phyloP scores from a whole-genome alignment of 768 basidiomycete genomes.

The Boletus eberwhitei region DNA sequence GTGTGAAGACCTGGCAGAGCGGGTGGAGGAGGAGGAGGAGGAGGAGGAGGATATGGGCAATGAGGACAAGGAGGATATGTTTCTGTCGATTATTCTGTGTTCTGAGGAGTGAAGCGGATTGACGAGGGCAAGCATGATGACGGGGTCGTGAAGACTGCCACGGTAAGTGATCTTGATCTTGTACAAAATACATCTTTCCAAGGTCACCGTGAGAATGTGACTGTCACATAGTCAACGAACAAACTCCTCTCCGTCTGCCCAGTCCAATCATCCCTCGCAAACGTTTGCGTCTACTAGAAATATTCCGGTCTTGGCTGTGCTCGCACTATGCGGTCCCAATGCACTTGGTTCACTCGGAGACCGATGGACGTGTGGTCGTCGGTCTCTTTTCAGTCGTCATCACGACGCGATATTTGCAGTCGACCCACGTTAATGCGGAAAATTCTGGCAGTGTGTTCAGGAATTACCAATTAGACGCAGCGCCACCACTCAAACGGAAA shows the following conservation, averaged over 20 bases:
- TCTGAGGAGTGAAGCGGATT: constrained; percentile 36
- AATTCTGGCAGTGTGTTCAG: too few species aligned
- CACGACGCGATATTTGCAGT: too few species aligned
- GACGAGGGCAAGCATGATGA: constrained; percentile 50
- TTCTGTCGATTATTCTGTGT: constrained; percentile 30
- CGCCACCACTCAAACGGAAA: too few species aligned
- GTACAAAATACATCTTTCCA: constrained; percentile 9
- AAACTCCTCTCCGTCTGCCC: too few species aligned
- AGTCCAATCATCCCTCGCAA: not conserved
- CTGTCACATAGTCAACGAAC: constrained; percentile 10
- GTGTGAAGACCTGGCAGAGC: constrained; percentile 20
- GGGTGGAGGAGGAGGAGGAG: constrained; percentile 24
- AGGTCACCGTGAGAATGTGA: constrained; percentile 23
- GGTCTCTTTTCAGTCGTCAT: too few species aligned
- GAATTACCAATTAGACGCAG: constrained; percentile 8
- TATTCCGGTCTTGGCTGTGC: too few species aligned
- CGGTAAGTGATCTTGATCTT: constrained; percentile 5
- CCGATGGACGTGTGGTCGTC: too few species aligned
- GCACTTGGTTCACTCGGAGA: too few species aligned
- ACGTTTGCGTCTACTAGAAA: not conserved
- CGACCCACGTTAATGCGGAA: too few species aligned
- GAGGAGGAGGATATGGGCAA: not conserved
- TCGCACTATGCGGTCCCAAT: too few species aligned
- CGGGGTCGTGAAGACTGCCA: constrained; percentile 9
- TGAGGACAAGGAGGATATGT: constrained; percentile 14